These are phyloP conservation scores for Microbotryum intermedium DNA, from an alignment of 1,284 basidiomycete species.

Conservation along the genomic window DNA sequence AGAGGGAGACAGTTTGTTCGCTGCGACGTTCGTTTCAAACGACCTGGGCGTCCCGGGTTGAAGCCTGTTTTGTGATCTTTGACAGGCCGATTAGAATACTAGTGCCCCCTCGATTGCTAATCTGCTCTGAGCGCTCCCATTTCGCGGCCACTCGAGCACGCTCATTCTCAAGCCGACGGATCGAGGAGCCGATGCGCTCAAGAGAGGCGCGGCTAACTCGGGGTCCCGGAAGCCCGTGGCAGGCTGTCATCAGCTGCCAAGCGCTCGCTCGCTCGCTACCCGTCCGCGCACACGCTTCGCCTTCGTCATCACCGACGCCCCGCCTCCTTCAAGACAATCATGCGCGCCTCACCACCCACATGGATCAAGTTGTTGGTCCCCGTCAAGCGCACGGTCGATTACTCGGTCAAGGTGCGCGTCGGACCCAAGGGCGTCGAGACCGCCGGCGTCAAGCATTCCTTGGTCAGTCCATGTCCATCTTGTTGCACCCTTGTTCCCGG, in stretches of 20 bases:
- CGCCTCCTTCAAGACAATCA: constrained; percentile 3
- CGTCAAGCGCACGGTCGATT: constrained; percentile 59
- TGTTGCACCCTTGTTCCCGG: not conserved
- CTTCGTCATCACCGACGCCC: not conserved
- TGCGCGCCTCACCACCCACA: constrained; percentile 40
- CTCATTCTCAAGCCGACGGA: too few relatives aligned
- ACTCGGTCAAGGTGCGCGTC: constrained; percentile 73
- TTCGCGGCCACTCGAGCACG: too few relatives aligned
- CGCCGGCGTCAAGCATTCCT: constrained; percentile 87
- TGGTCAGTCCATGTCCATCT: constrained; percentile 53
- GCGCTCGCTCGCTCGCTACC: not conserved
- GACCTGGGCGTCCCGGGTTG: too few relatives aligned
- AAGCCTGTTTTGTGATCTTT: too few relatives aligned
- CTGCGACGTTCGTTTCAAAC: too few relatives aligned
- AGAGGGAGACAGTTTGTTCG: too few relatives aligned
- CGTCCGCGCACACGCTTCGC: not conserved
- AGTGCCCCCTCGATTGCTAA: too few relatives aligned
- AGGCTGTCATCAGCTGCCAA: not conserved
- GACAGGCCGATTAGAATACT: too few relatives aligned
- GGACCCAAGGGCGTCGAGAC: constrained; percentile 86
- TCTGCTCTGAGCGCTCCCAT: too few relatives aligned
- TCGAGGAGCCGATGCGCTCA: too few relatives aligned
- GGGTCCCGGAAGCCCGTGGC: not conserved
- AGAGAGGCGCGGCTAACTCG: too few relatives aligned
- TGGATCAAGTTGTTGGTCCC: constrained; percentile 73